These are phyloP conservation scores for Fusarium multiceps DNA, from an alignment of 2,329 filamentous ascomycete genomes.

Conservation along the genomic window DNA sequence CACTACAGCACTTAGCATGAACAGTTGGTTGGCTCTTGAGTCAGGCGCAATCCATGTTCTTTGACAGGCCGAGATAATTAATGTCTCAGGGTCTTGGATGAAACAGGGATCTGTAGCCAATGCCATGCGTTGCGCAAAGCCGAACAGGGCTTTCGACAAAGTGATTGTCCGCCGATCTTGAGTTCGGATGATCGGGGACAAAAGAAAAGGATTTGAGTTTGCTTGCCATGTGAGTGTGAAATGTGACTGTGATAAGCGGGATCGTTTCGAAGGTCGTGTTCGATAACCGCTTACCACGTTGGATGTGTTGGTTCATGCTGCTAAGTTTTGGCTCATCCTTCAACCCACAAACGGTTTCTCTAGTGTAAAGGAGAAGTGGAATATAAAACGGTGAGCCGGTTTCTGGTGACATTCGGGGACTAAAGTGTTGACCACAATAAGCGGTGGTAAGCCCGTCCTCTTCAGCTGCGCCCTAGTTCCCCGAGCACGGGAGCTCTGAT, in stretches of 20 bases:
- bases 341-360: not conserved
- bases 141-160: not conserved
- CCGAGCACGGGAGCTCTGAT: not conserved
- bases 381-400: not conserved
- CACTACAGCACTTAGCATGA: not conserved
- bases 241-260: not conserved
- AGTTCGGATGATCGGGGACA: not conserved
- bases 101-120: not conserved
- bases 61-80: not conserved
- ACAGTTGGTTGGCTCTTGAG: not conserved
- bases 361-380: not conserved
- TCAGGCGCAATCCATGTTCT: not conserved
- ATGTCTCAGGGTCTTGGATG: not conserved
- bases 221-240: not conserved
- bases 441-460: not conserved
- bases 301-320: no score
- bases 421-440: not conserved
- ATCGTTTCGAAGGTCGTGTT: not conserved
- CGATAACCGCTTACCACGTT: not conserved
- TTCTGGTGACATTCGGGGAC: not conserved
- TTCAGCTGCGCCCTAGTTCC: not conserved
- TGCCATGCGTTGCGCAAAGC: not conserved
- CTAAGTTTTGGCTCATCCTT: no score
- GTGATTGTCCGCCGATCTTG: not conserved
- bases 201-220: not conserved